A percentile compares a stretch with the other conserved stretches of the same genome.
These are phyloP conservation scores for Primulina eburnea DNA, from an alignment of 257 asterid genomes.

Conservation along the genomic window DNA sequence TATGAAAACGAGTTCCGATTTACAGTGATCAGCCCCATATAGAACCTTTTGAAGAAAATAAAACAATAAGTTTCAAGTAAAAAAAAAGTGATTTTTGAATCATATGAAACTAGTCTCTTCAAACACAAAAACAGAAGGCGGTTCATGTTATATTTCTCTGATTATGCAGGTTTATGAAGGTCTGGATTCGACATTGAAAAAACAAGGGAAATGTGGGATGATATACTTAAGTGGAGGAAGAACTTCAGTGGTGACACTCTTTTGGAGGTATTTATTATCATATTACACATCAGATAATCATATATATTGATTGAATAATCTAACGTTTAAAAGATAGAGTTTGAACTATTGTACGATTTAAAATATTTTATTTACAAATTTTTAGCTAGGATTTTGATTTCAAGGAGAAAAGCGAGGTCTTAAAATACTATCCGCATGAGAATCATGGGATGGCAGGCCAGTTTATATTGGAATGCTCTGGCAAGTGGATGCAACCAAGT, in stretches of 20 bases:
- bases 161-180: conserved; percentile 72
- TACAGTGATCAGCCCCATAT: no score
- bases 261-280: conserved; percentile 53
- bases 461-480: conserved; percentile 78
- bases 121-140: neutral
- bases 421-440: conserved; percentile 92
- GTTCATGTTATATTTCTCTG: neutral
- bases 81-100: neutral
- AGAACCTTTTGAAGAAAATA: no score
- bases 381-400: conserved; percentile 62
- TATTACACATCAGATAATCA: neutral
- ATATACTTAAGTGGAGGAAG: conserved; percentile 97
- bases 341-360: neutral
- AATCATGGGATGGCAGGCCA: conserved; percentile 96
- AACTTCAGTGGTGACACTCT: conserved; percentile 79
- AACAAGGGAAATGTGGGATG: conserved; percentile 96
- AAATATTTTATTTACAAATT: neutral
- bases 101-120: no score
- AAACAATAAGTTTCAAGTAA: no score
- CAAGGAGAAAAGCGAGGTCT: conserved; percentile 80
- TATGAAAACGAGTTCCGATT: no score
- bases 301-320: neutral
- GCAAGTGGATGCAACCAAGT: conserved; percentile 77
- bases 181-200: conserved; percentile 83
- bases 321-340: neutral